phyloP scores from a whole-genome alignment of 345 rosid species.

The Cochlearia excelsa region DNA sequence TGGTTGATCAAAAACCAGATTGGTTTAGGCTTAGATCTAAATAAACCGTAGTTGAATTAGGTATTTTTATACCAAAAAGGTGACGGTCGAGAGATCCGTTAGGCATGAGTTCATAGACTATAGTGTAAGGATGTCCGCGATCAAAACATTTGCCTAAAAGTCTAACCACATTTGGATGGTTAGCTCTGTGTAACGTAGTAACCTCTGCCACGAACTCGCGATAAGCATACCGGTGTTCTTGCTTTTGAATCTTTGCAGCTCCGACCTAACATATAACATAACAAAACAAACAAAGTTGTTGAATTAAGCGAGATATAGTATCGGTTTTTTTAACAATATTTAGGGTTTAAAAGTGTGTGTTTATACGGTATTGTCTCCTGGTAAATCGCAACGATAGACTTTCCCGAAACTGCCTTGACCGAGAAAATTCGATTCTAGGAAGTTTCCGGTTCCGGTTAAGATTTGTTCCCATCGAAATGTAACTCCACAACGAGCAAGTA shows the following conservation, averaged over 20 bases:
- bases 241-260: slow-evolving; percentile 73
- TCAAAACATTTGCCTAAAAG: slow-evolving; percentile 62
- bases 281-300: background rate
- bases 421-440: background rate
- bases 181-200: slow-evolving; percentile 49
- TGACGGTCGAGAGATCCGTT: slow-evolving; percentile 59
- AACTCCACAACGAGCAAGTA: too few species aligned
- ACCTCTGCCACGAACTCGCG: slow-evolving; percentile 69
- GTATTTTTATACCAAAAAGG: slow-evolving; percentile 45
- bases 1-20: too few species aligned
- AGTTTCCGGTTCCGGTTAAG: background rate
- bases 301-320: slow-evolving; percentile 1
- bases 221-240: slow-evolving; percentile 45
- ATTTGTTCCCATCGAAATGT: background rate
- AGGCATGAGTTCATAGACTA: slow-evolving; percentile 75
- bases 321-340: background rate
- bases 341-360: background rate
- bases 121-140: slow-evolving; percentile 44
- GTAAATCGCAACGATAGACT: too few species aligned
- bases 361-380: background rate
- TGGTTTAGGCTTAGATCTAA: too few species aligned
- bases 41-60: too few species aligned
- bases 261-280: slow-evolving; percentile 40
- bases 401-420: slow-evolving; percentile 5
- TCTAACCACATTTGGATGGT: slow-evolving; percentile 66